Conservation (phyloP, 257 asterid genomes). For the Ajuga chamaepitys region DNA sequence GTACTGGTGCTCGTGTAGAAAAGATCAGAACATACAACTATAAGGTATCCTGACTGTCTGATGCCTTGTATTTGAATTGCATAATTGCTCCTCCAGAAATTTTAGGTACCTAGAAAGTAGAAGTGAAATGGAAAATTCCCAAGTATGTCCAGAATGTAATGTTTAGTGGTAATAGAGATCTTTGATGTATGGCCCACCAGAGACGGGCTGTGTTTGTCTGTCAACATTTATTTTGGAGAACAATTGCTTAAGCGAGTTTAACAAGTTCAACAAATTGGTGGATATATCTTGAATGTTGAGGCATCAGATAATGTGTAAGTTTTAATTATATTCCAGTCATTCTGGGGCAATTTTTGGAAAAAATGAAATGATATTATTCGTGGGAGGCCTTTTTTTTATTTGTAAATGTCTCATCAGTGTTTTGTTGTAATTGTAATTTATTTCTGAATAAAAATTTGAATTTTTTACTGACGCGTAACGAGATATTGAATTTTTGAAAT, state of each 20-base stretch:
- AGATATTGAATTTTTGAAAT: no score
- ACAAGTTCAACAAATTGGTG: neutral
- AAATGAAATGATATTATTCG: no score
- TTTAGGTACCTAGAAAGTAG: neutral
- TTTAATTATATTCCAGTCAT: no score
- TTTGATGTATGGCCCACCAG: neutral
- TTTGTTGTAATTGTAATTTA: no score
- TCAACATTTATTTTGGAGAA: neutral
- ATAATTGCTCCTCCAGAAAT: slow-evolving; percentile 1
- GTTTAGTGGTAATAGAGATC: neutral
- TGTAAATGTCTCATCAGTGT: no score
- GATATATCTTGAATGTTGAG: neutral
- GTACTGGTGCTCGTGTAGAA: slow-evolving; percentile 96
- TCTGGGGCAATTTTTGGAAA: no score
- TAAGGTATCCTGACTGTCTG: slow-evolving; percentile 45
- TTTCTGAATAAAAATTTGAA: no score
- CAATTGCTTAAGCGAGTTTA: neutral
- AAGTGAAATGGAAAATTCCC: neutral
- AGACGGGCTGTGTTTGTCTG: neutral
- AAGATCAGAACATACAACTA: slow-evolving; percentile 95
- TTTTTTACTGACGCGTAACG: no score
- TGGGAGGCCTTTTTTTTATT: no score
- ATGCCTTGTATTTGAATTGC: slow-evolving; percentile 9
- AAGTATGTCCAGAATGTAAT: neutral
- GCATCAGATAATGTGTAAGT: neutral